A percentile compares a stretch with the other conserved stretches of the same genome.
phyloP scores from a whole-genome alignment of 805 yeast genomes.

The Yarrowia hollandica region DNA sequence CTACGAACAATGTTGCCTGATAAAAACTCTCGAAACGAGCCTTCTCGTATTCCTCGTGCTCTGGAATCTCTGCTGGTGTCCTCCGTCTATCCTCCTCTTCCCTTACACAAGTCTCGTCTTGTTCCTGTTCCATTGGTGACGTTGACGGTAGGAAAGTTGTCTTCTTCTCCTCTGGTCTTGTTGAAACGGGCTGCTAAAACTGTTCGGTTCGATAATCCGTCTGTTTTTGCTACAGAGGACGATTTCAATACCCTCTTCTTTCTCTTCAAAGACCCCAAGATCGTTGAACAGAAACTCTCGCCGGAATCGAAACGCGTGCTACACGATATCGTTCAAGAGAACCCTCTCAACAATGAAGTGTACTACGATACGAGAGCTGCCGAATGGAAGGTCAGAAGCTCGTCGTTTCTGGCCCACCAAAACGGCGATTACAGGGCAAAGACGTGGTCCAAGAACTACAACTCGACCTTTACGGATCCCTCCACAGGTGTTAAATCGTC shows the following conservation, averaged over 20 bases:
- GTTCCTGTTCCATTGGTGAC: conserved; percentile 64
- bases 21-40: conserved; percentile 67
- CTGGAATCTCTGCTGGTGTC: conserved; percentile 63
- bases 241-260: conserved; percentile 74
- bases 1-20: conserved; percentile 70
- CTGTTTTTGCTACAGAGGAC: conserved; percentile 69
- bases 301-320: conserved; percentile 66
- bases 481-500: conserved; percentile 37
- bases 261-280: conserved; percentile 56
- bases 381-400: conserved; percentile 21
- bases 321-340: conserved; percentile 43
- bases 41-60: conserved; percentile 39
- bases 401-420: conserved; percentile 31
- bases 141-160: conserved; percentile 49
- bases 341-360: conserved; percentile 35
- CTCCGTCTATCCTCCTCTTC: conserved; percentile 60
- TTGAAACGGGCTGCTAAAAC: conserved; percentile 58
- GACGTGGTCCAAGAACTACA: conserved; percentile 39
- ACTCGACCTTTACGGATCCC: conserved; percentile 38
- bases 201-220: conserved; percentile 67
- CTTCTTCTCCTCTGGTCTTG: conserved; percentile 57
- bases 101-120: conserved; percentile 45
- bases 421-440: conserved; percentile 36
- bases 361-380: conserved; percentile 24
- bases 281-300: conserved; percentile 60